A percentile compares a stretch with the other conserved stretches of the same genome.
Conservation (phyloP, 1,284 basidiomycete species). For the Trametes sp. region DNA sequence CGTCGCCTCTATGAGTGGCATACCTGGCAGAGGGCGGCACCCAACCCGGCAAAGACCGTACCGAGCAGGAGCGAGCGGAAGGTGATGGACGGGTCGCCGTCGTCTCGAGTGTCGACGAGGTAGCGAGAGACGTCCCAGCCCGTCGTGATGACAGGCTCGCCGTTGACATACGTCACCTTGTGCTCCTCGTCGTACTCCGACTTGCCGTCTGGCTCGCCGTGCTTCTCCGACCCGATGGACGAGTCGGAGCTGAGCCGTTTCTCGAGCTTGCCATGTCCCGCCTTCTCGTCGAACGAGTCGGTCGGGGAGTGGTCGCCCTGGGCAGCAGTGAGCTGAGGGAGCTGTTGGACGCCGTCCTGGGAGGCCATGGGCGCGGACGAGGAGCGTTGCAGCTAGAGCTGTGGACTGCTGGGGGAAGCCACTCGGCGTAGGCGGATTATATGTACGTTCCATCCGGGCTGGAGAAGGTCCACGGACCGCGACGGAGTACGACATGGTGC, state of each 20-base stretch:
- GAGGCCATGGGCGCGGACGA: conserved; percentile 25
- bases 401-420: conserved; percentile 15
- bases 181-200: conserved; percentile 35
- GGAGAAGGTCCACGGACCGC: conserved; percentile 2
- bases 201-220: conserved; percentile 10
- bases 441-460: conserved; percentile 12
- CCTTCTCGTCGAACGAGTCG: conserved; percentile 45
- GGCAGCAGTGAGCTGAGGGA: conserved; percentile 26
- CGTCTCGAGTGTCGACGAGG: conserved; percentile 67
- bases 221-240: conserved; percentile 23
- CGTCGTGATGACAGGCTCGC: conserved; percentile 60
- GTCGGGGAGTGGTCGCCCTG: conserved; percentile 14
- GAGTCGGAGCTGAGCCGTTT: conserved; percentile 28
- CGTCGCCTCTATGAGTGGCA: conserved; percentile 1
- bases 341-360: conserved; percentile 24
- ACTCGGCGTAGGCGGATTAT: conserved; percentile 10
- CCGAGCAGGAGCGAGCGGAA: conserved; percentile 66
- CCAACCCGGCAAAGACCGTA: conserved; percentile 61
- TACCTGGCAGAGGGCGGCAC: conserved; percentile 59
- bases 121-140: conserved; percentile 67
- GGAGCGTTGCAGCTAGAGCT: conserved; percentile 21
- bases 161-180: conserved; percentile 52
- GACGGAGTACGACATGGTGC: conserved; percentile 22
- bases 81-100: conserved; percentile 64
- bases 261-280: conserved; percentile 28